phyloP scores from a whole-genome alignment of 2,329 filamentous ascomycete species.

The Monosporascus ibericus region DNA sequence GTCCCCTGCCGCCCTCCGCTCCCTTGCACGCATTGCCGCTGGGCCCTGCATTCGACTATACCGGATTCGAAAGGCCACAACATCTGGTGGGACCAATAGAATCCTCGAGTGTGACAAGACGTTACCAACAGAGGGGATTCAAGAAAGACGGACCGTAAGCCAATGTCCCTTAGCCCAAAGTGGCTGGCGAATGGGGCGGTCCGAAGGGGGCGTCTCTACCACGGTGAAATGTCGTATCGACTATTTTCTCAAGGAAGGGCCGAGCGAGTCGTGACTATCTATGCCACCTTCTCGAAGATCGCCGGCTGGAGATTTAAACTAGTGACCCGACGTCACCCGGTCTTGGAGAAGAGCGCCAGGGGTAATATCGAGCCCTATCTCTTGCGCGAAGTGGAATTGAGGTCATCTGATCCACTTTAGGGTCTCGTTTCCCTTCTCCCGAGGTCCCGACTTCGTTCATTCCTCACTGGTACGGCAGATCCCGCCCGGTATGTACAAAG shows the following conservation, averaged over 20 bases:
- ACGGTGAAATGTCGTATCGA: too few relatives aligned
- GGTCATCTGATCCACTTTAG: too few relatives aligned
- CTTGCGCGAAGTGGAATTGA: not conserved
- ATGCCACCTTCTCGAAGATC: too few relatives aligned
- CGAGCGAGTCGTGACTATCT: too few relatives aligned
- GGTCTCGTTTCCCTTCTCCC: too few relatives aligned
- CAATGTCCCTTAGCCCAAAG: slow-evolving; percentile 11
- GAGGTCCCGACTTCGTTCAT: too few relatives aligned
- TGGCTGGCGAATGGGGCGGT: slow-evolving; percentile 1
- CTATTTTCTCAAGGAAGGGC: too few relatives aligned
- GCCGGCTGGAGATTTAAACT: too few relatives aligned
- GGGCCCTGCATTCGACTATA: slow-evolving; percentile 14
- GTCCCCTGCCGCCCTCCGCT: slow-evolving; percentile 3
- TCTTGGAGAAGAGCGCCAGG: not conserved
- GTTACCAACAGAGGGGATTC: slow-evolving; percentile 20
- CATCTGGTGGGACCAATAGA: slow-evolving; percentile 20
- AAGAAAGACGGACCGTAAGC: slow-evolving; percentile 12
- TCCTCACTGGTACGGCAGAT: too few relatives aligned
- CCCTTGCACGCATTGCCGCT: slow-evolving; percentile 22
- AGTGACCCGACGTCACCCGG: too few relatives aligned
- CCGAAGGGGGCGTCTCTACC: not conserved
- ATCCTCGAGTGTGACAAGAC: slow-evolving; percentile 9
- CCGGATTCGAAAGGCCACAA: slow-evolving; percentile 15
- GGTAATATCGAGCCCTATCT: not conserved
- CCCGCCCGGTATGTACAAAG: too few relatives aligned